phyloP scores from a whole-genome alignment of 2,329 filamentous ascomycete species.

The Alternaria sp. region DNA sequence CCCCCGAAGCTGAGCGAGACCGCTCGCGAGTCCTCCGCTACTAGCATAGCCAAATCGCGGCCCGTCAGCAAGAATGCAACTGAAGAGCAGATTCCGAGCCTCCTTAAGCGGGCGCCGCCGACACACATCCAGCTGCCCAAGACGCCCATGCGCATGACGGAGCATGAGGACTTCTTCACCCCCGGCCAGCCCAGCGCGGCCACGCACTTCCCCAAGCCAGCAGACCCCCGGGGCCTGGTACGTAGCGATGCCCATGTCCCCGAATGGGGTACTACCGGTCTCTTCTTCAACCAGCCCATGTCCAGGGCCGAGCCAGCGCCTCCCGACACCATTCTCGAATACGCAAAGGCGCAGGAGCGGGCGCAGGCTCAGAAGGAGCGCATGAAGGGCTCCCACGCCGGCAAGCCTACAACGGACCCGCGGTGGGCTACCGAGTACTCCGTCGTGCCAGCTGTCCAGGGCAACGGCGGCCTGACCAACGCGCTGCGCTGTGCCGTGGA shows the following conservation, averaged over 20 bases:
- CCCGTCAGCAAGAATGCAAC: constrained; percentile 13
- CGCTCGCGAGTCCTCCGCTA: constrained; percentile 56
- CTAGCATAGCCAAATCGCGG: constrained; percentile 9
- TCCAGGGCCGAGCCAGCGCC: constrained; percentile 77
- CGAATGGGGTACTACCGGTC: constrained; percentile 71
- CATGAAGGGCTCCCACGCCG: constrained; percentile 16
- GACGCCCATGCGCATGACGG: constrained; percentile 49
- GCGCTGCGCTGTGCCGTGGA: constrained; percentile 80
- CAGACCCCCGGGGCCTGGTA: constrained; percentile 61
- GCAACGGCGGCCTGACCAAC: constrained; percentile 90
- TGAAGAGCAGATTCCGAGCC: constrained; percentile 43
- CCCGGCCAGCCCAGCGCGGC: constrained; percentile 51
- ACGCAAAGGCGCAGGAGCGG: constrained; percentile 57
- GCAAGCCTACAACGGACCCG: constrained; percentile 46
- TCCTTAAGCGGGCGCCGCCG: constrained; percentile 45
- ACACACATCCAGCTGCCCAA: constrained; percentile 42
- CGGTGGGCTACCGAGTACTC: constrained; percentile 78
- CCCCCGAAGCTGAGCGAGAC: constrained; percentile 48
- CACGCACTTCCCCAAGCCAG: constrained; percentile 61
- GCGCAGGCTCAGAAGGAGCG: constrained; percentile 37
- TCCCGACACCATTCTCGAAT: constrained; percentile 76
- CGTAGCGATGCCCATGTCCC: constrained; percentile 78
- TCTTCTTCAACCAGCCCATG: constrained; percentile 75
- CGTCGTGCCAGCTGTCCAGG: constrained; percentile 84
- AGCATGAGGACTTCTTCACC: constrained; percentile 56